These are phyloP conservation scores for Logfia minima DNA, from an alignment of 129 eudicot species.

Conservation along the genomic window DNA sequence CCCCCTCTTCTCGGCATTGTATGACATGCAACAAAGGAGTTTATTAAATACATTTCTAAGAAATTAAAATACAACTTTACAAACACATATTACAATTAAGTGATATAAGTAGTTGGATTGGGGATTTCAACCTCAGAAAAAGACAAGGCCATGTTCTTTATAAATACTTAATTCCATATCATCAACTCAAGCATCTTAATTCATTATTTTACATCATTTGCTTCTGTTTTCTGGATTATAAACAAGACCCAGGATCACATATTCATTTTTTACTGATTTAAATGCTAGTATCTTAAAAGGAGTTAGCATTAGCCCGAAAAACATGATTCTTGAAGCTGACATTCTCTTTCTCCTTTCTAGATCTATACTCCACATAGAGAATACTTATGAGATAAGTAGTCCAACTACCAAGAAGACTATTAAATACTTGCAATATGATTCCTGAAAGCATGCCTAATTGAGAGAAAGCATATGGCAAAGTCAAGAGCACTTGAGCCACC, in stretches of 20 bases:
- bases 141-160: conserved; percentile 26
- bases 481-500: conserved; percentile 88
- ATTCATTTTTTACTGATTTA: conserved; percentile 1
- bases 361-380: conserved; percentile 77
- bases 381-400: conserved; percentile 89
- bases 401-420: conserved; percentile 85
- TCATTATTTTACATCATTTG: conserved; percentile 14
- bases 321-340: conserved; percentile 82
- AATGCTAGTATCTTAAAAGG: conserved; percentile 1
- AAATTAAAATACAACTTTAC: conserved; percentile 7
- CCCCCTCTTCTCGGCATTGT: not conserved
- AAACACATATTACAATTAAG: conserved; percentile 26
- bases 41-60: conserved; percentile 16
- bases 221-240: conserved; percentile 19
- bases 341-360: conserved; percentile 69
- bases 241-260: conserved; percentile 16
- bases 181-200: not conserved
- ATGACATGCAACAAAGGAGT: conserved; percentile 23
- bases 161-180: conserved; percentile 22
- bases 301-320: conserved; percentile 54
- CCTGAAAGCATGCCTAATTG: conserved; percentile 92
- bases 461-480: conserved; percentile 80
- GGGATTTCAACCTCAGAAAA: conserved; percentile 29
- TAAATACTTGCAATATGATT: conserved; percentile 58
- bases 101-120: conserved; percentile 6